Evolutionary conservation across 2,329 filamentous ascomycete species (phyloP).

Genomic region (Sphaceloma murrayae): DNA sequence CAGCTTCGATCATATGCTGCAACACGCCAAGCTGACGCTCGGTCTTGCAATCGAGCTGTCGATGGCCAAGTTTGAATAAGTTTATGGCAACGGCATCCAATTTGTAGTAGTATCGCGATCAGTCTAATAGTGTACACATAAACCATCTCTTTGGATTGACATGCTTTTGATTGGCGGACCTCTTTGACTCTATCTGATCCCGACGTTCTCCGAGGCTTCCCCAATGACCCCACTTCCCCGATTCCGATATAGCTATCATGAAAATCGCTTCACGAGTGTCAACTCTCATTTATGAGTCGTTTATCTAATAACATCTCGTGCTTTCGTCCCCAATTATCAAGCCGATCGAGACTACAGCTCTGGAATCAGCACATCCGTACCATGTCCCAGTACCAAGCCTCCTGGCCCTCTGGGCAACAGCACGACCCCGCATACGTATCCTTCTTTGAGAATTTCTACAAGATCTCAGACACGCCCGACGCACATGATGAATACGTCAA

Average conservation of each 20-base stretch:
- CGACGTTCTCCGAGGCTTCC: not conserved
- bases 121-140: too few relatives aligned
- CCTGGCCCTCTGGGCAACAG: slow-evolving; percentile 22
- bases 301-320: too few relatives aligned
- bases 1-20: slow-evolving; percentile 82
- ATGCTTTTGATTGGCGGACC: too few relatives aligned
- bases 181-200: slow-evolving; percentile 8
- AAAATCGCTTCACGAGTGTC: not conserved
- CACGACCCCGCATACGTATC: slow-evolving; percentile 35
- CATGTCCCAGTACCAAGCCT: slow-evolving; percentile 28
- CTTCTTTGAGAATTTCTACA: slow-evolving; percentile 41
- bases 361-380: slow-evolving; percentile 4
- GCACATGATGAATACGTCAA: slow-evolving; percentile 42
- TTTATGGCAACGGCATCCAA: too few relatives aligned
- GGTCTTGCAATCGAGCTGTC: slow-evolving; percentile 77
- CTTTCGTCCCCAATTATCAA: too few relatives aligned
- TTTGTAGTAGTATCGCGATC: too few relatives aligned
- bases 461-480: slow-evolving; percentile 38
- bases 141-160: too few relatives aligned
- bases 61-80: slow-evolving; percentile 43
- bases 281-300: too few relatives aligned
- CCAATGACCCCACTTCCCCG: slow-evolving; percentile 11
- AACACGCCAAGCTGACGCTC: slow-evolving; percentile 78
- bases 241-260: not conserved
- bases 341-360: too few relatives aligned